Percentiles rank a stretch among this genome's conserved stretches.
Conservation (phyloP, 1,284 basidiomycete species). For the Ganoderma lingzhi region DNA sequence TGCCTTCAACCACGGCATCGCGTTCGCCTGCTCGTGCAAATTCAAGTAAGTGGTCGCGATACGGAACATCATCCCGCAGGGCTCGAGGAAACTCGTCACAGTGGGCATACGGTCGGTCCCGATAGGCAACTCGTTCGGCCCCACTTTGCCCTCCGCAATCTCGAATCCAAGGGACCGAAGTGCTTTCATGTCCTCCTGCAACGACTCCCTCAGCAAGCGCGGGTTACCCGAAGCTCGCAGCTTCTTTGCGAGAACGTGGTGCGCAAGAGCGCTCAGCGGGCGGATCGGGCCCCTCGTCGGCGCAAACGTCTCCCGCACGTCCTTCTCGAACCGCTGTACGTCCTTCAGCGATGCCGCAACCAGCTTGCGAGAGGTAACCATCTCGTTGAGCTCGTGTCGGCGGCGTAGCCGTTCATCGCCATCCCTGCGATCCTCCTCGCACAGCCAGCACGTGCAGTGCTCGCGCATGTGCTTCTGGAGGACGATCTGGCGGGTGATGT, state of each 20-base stretch:
- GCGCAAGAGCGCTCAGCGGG: slow-evolving; percentile 26
- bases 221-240: slow-evolving; percentile 18
- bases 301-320: slow-evolving; percentile 22
- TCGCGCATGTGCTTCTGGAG: slow-evolving; percentile 29
- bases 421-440: slow-evolving; percentile 33
- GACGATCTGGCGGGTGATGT: slow-evolving; percentile 22
- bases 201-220: slow-evolving; percentile 17
- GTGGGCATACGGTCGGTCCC: slow-evolving; percentile 25
- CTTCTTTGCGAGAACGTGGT: slow-evolving; percentile 26
- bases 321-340: slow-evolving; percentile 23
- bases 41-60: slow-evolving; percentile 25
- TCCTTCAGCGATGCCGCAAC: slow-evolving; percentile 13
- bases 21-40: slow-evolving; percentile 20
- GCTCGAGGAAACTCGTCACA: slow-evolving; percentile 27
- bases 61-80: slow-evolving; percentile 27
- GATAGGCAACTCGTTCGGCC: slow-evolving; percentile 15
- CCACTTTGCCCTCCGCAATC: slow-evolving; percentile 6
- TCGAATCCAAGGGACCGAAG: slow-evolving; percentile 25
- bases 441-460: slow-evolving; percentile 30
- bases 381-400: slow-evolving; percentile 21
- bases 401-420: slow-evolving; percentile 23
- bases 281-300: slow-evolving; percentile 21
- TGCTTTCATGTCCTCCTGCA: slow-evolving; percentile 23
- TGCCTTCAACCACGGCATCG: slow-evolving; percentile 25
- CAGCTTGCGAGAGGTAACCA: slow-evolving; percentile 8